Percentiles rank a stretch among this genome's conserved stretches.
These are phyloP conservation scores for Venturia carpophila DNA, from an alignment of 2,329 filamentous ascomycete species.

Conservation along the genomic window DNA sequence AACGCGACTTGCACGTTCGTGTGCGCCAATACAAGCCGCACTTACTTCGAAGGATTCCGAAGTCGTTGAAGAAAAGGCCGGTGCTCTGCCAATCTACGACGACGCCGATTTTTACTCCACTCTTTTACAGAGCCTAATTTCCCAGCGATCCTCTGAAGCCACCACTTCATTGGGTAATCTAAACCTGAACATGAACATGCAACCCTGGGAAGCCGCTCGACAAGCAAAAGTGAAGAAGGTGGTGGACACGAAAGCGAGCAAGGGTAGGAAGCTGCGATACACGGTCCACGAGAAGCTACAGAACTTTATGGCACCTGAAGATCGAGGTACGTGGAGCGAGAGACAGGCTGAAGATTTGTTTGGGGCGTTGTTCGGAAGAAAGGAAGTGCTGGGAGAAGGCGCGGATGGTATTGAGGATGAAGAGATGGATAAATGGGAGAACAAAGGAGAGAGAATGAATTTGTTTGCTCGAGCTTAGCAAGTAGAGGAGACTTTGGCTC, in stretches of 20 bases:
- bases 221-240: slow-evolving; percentile 77
- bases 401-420: slow-evolving; percentile 27
- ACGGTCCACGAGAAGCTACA: slow-evolving; percentile 95
- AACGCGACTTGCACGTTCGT: slow-evolving; percentile 65
- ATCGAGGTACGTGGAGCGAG: slow-evolving; percentile 71
- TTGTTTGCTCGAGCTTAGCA: slow-evolving; percentile 26
- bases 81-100: slow-evolving; percentile 59
- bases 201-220: slow-evolving; percentile 56
- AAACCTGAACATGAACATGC: slow-evolving; percentile 25
- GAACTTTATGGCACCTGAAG: slow-evolving; percentile 95
- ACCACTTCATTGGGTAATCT: slow-evolving; percentile 34
- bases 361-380: slow-evolving; percentile 42
- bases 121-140: slow-evolving; percentile 84
- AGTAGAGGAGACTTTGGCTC: neutral
- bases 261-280: slow-evolving; percentile 88
- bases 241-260: slow-evolving; percentile 90
- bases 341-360: slow-evolving; percentile 62
- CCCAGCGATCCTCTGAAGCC: slow-evolving; percentile 68
- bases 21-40: slow-evolving; percentile 60
- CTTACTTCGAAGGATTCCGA: slow-evolving; percentile 49
- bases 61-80: slow-evolving; percentile 23
- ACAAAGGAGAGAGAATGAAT: slow-evolving; percentile 31
- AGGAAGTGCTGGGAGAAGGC: slow-evolving; percentile 37
- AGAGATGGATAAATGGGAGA: slow-evolving; percentile 31
- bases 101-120: slow-evolving; percentile 93